Conservation (phyloP, 1,139 yeast species). For the Saccharomyces hybrid region DNA sequence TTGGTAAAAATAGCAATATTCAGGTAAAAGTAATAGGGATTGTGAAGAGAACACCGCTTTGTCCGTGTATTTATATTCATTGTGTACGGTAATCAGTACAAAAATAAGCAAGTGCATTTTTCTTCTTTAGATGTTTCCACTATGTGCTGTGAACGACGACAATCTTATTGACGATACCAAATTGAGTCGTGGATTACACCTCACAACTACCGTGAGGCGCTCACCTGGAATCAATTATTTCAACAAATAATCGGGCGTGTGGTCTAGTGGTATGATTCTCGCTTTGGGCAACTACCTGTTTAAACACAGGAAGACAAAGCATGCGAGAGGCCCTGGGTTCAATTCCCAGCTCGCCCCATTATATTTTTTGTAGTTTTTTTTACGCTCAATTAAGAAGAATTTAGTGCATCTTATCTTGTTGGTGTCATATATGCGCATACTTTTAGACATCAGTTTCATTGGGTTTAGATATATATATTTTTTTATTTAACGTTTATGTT, state of each 20-base stretch:
- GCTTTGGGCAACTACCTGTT: conserved; percentile 6
- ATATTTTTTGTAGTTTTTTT: background rate
- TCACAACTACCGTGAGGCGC: too few species aligned
- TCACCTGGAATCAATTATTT: too few species aligned
- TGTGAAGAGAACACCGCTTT: too few species aligned
- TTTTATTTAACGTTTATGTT: background rate
- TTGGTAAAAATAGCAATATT: too few species aligned
- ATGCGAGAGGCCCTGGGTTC: conserved; percentile 11
- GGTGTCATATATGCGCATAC: background rate
- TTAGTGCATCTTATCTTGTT: background rate
- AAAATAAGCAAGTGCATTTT: too few species aligned
- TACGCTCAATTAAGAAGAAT: background rate
- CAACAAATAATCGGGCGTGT: conserved; percentile 4
- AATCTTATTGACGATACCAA: too few species aligned
- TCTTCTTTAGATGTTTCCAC: too few species aligned
- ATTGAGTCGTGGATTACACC: too few species aligned
- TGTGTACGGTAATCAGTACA: too few species aligned
- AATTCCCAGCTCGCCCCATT: conserved; percentile 9
- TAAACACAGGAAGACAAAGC: conserved; percentile 1
- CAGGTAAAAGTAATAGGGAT: too few species aligned
- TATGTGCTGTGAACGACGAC: too few species aligned
- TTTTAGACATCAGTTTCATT: background rate
- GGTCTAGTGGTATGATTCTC: conserved; percentile 10
- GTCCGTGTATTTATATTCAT: too few species aligned
- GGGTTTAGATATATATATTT: background rate